Conservation (phyloP, 1,284 basidiomycete genomes). For the Tilletia caries region DNA sequence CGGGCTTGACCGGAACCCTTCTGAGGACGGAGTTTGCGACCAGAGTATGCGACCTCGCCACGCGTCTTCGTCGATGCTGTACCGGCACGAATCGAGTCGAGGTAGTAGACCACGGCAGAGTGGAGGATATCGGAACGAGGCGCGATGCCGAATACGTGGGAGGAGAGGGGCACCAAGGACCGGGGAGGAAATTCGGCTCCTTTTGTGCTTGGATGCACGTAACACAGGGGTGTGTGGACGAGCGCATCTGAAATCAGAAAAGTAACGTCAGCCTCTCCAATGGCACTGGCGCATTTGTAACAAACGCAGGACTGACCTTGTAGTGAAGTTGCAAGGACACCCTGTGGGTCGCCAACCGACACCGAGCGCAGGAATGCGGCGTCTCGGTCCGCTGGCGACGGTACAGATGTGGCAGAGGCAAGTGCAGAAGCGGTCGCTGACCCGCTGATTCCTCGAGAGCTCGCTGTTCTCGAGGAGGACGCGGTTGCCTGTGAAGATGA, state of each 20-base stretch:
- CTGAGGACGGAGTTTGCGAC: slow-evolving; percentile 80
- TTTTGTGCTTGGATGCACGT: not conserved
- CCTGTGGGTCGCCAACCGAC: not conserved
- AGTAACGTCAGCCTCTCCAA: too few relatives aligned
- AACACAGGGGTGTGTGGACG: not conserved
- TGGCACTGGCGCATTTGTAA: too few relatives aligned
- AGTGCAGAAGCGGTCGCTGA: not conserved
- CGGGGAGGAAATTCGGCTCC: slow-evolving; percentile 33
- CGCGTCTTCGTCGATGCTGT: slow-evolving; percentile 88
- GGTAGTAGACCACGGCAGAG: slow-evolving; percentile 83
- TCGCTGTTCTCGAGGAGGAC: too few relatives aligned
- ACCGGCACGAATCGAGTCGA: slow-evolving; percentile 80
- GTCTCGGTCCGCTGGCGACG: not conserved
- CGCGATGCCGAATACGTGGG: slow-evolving; percentile 75
- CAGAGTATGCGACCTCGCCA: slow-evolving; percentile 81
- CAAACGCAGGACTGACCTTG: not conserved
- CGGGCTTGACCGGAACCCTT: slow-evolving; percentile 89
- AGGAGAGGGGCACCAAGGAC: slow-evolving; percentile 70
- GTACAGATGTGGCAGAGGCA: not conserved
- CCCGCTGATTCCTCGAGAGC: not conserved
- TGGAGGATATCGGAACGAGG: slow-evolving; percentile 89
- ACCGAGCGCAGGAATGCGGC: not conserved
- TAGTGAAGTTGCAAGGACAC: not conserved
- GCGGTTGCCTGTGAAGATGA: too few relatives aligned
- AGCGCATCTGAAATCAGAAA: not conserved